Evolutionary conservation across 2,329 filamentous ascomycete genomes (phyloP).

Genomic region (Colletotrichum aenigma): DNA sequence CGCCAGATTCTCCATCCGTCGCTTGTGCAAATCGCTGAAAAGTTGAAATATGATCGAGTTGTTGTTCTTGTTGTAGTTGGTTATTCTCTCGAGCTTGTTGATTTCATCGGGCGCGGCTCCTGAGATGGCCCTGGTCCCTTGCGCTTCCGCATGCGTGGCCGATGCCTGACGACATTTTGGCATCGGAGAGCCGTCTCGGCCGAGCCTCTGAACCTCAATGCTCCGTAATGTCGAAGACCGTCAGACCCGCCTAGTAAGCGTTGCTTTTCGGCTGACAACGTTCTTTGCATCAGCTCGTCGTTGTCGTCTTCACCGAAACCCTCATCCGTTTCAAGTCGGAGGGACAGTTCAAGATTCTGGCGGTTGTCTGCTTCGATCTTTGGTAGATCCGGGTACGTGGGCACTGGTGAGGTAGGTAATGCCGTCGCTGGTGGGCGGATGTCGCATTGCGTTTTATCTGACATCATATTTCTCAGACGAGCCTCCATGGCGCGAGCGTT

Average conservation of each 20-base stretch:
- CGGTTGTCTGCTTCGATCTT: background rate
- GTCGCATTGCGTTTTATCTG: background rate
- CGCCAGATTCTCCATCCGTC: background rate
- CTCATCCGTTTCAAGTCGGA: constrained; percentile 7
- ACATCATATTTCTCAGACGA: constrained; percentile 6
- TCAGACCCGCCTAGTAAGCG: background rate
- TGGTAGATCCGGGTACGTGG: background rate
- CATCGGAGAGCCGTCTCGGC: constrained; percentile 9
- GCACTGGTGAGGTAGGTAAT: background rate
- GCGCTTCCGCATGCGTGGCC: constrained; percentile 17
- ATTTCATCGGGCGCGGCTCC: background rate
- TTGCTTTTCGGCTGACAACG: background rate
- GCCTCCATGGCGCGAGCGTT: constrained; percentile 6
- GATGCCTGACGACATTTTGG: constrained; percentile 14
- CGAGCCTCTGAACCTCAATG: constrained; percentile 9
- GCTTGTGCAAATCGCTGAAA: background rate
- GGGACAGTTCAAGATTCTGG: background rate
- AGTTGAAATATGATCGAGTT: background rate
- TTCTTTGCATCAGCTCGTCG: background rate
- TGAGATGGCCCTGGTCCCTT: background rate
- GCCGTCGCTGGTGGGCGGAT: background rate
- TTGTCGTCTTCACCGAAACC: constrained; percentile 9
- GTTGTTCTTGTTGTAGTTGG: background rate
- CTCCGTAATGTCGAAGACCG: background rate
- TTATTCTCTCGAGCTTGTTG: background rate